A percentile compares a stretch with the other conserved stretches of the same genome.
These are phyloP conservation scores for Coniella lustricola DNA, from an alignment of 2,329 filamentous ascomycete genomes.

Conservation along the genomic window DNA sequence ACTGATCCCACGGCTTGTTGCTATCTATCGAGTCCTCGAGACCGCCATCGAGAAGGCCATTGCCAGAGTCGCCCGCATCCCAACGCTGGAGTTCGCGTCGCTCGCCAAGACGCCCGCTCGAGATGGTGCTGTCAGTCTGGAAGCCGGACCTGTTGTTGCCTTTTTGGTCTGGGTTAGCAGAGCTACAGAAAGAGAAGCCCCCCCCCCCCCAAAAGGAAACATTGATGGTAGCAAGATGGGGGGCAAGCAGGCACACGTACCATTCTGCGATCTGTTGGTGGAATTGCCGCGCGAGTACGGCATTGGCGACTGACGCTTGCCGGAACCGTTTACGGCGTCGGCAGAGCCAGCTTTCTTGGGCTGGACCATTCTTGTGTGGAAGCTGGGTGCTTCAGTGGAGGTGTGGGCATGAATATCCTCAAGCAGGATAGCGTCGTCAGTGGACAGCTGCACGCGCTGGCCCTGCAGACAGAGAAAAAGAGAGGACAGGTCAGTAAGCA, in stretches of 20 bases:
- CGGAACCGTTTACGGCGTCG: constrained; percentile 25
- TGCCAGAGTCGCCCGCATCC: constrained; percentile 51
- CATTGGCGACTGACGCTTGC: constrained; percentile 26
- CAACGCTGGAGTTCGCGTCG: constrained; percentile 77
- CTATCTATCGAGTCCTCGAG: constrained; percentile 50
- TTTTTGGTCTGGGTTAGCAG: constrained; percentile 30
- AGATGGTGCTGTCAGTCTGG: constrained; percentile 84
- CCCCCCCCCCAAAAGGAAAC: no score
- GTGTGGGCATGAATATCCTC: constrained; percentile 26
- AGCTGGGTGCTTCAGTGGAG: constrained; percentile 19
- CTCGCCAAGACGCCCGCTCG: constrained; percentile 59
- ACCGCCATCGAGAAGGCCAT: constrained; percentile 50
- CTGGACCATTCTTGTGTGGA: constrained; percentile 27
- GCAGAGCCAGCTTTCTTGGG: constrained; percentile 26
- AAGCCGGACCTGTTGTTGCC: constrained; percentile 62
- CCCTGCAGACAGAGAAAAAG: no score
- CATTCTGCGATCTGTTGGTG: constrained; percentile 30
- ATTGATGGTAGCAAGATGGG: neutral
- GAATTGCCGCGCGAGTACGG: constrained; percentile 28
- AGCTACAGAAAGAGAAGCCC: no score
- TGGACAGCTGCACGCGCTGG: constrained; percentile 25
- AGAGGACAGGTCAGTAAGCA: no score
- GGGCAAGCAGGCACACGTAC: constrained; percentile 21
- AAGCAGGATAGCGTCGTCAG: constrained; percentile 24
- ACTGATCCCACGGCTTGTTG: constrained; percentile 71